A percentile compares a stretch with the other conserved stretches of the same genome.
Evolutionary conservation across 257 asterid species (phyloP).

Genomic region (Solanum lycopersicoides): DNA sequence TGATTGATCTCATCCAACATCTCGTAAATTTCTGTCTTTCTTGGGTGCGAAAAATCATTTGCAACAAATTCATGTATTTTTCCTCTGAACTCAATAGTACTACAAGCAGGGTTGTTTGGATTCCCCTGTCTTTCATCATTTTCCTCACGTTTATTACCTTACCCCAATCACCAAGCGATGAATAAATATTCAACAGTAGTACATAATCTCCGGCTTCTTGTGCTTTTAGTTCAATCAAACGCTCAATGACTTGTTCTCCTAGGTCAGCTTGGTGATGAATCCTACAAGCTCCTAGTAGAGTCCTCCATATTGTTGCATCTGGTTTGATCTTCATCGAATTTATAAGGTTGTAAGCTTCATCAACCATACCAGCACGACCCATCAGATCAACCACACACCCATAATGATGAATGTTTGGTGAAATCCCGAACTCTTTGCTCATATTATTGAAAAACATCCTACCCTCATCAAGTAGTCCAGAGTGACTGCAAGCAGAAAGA

Average conservation of each 20-base stretch:
- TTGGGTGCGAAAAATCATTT: slow-evolving; percentile 60
- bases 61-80: slow-evolving; percentile 54
- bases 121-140: slow-evolving; percentile 53
- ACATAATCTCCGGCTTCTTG: slow-evolving; percentile 76
- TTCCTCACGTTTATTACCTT: slow-evolving; percentile 51
- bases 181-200: slow-evolving; percentile 54
- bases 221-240: slow-evolving; percentile 66
- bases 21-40: slow-evolving; percentile 36
- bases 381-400: slow-evolving; percentile 87
- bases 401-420: slow-evolving; percentile 65
- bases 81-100: slow-evolving; percentile 63
- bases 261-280: slow-evolving; percentile 36
- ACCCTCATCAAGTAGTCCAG: slow-evolving; percentile 62
- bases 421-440: slow-evolving; percentile 38
- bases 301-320: slow-evolving; percentile 81
- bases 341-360: slow-evolving; percentile 64
- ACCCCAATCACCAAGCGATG: slow-evolving; percentile 42
- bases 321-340: slow-evolving; percentile 52
- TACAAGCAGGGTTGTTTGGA: slow-evolving; percentile 48
- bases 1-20: slow-evolving; percentile 67
- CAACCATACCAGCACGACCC: slow-evolving; percentile 71
- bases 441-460: slow-evolving; percentile 37
- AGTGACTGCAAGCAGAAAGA: slow-evolving; percentile 73
- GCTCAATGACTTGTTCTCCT: slow-evolving; percentile 60
- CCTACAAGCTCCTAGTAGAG: slow-evolving; percentile 77